Conservation (phyloP, 2,329 filamentous ascomycete genomes). For the Clonostachys rosea region DNA sequence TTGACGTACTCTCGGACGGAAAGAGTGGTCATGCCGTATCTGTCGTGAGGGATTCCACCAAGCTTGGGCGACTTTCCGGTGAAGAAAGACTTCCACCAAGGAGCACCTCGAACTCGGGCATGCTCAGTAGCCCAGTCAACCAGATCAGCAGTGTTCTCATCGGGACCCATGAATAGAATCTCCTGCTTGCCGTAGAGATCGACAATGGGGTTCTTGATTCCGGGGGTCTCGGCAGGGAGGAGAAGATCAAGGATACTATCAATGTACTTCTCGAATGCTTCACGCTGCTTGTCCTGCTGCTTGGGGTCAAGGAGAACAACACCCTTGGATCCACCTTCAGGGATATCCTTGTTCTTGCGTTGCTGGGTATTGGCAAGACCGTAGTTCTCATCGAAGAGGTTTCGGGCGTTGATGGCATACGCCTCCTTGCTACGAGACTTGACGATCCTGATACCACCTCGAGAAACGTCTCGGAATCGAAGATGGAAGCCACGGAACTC, state of each 20-base stretch:
- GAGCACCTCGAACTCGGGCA: constrained; percentile 78
- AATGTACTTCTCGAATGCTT: constrained; percentile 99
- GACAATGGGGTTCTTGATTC: constrained; percentile 98
- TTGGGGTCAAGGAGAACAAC: constrained; percentile 91
- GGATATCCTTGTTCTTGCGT: constrained; percentile 99
- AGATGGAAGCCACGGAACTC: constrained; percentile 97
- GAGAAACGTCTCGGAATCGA: constrained; percentile 93
- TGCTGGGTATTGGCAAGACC: constrained; percentile 97
- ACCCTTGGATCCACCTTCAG: constrained; percentile 96
- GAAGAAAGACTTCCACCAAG: constrained; percentile 99
- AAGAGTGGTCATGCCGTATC: constrained; percentile 95
- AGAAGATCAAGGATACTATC: constrained; percentile 96
- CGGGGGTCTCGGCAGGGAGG: constrained; percentile 81
- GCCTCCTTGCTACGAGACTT: constrained; percentile 96
- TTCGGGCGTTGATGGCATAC: constrained; percentile 93
- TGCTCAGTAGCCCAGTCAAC: constrained; percentile 99
- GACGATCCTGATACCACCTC: constrained; percentile 96
- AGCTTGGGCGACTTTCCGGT: constrained; percentile 96
- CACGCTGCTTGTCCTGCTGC: constrained; percentile 87
- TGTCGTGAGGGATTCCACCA: constrained; percentile 93
- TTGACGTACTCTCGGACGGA: constrained; percentile 95
- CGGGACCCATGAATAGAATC: constrained; percentile 97
- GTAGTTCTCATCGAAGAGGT: constrained; percentile 98
- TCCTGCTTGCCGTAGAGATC: constrained; percentile 93
- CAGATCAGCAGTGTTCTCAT: constrained; percentile 96